These are phyloP conservation scores for Candida ulmi DNA, from an alignment of 805 yeast genomes.

Conservation along the genomic window DNA sequence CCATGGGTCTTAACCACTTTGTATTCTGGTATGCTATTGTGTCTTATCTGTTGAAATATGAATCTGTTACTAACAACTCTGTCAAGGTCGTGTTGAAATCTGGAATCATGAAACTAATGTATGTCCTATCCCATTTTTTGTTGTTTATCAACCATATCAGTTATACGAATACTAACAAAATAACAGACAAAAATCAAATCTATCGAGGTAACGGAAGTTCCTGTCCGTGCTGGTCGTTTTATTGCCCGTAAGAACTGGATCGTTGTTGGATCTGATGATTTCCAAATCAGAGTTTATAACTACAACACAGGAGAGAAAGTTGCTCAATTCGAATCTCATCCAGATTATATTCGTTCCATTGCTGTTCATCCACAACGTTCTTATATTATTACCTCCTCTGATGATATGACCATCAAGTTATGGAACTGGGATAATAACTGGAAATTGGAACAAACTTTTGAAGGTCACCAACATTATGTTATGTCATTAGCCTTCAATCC, in stretches of 20 bases:
- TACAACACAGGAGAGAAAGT: conserved; percentile 94
- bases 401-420: conserved; percentile 84
- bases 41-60: background rate
- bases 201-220: conserved; percentile 91
- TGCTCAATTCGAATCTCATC: conserved; percentile 95
- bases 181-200: conserved; percentile 67
- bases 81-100: conserved; percentile 57
- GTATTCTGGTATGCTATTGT: conserved; percentile 61
- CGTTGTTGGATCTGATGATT: conserved; percentile 93
- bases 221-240: conserved; percentile 92
- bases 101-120: conserved; percentile 86
- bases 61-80: background rate
- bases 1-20: conserved; percentile 95
- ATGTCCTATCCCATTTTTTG: conserved; percentile 2
- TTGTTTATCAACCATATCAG: too few species aligned
- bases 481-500: conserved; percentile 96
- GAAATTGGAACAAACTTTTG: conserved; percentile 85
- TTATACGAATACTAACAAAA: conserved; percentile 7
- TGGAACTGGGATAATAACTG: conserved; percentile 98
- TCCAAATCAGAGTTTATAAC: conserved; percentile 87
- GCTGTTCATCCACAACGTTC: conserved; percentile 95
- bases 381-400: conserved; percentile 80
- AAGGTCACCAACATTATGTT: conserved; percentile 93
- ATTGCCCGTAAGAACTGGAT: conserved; percentile 97
- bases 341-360: conserved; percentile 89